These are phyloP conservation scores for Harrya chromipes DNA, from an alignment of 768 basidiomycete genomes.

Conservation along the genomic window DNA sequence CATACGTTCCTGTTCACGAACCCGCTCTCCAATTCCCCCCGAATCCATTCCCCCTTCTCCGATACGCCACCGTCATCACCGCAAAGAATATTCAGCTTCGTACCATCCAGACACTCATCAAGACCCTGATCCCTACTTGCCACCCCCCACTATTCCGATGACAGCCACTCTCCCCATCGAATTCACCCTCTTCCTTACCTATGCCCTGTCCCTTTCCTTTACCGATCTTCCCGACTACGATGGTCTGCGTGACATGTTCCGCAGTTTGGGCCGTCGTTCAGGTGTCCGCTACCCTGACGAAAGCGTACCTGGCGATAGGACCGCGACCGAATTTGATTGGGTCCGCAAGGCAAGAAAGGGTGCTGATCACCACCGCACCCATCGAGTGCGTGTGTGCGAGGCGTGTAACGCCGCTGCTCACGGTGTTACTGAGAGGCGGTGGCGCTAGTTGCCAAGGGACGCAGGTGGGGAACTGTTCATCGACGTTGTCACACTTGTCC, in stretches of 20 bases:
- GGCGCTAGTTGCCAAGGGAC: conserved; percentile 19
- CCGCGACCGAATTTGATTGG: conserved; percentile 43
- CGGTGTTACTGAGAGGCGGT: conserved; percentile 23
- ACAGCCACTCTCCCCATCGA: conserved; percentile 77
- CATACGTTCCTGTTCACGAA: conserved; percentile 9
- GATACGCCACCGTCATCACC: conserved; percentile 13
- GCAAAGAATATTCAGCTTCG: conserved; percentile 18
- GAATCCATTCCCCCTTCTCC: conserved; percentile 20
- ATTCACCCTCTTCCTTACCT: conserved; percentile 74
- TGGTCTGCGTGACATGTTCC: conserved; percentile 63
- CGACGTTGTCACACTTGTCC: not conserved
- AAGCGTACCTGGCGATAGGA: conserved; percentile 13
- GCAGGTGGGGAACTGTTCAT: conserved; percentile 2
- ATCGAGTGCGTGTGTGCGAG: conserved; percentile 32
- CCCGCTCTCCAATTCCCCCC: conserved; percentile 5
- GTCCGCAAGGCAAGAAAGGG: conserved; percentile 36
- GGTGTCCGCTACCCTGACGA: conserved; percentile 41
- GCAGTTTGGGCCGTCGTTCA: conserved; percentile 51
- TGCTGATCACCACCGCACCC: conserved; percentile 14
- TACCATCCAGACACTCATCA: conserved; percentile 14
- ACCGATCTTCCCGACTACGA: conserved; percentile 89
- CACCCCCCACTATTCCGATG: conserved; percentile 43
- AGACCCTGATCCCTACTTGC: conserved; percentile 7
- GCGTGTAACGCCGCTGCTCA: conserved; percentile 32
- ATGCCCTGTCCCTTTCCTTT: conserved; percentile 79